Percentiles rank a stretch among this genome's conserved stretches.
Evolutionary conservation across 805 yeast genomes (phyloP).

Genomic region (Lipomyces mesembrius): DNA sequence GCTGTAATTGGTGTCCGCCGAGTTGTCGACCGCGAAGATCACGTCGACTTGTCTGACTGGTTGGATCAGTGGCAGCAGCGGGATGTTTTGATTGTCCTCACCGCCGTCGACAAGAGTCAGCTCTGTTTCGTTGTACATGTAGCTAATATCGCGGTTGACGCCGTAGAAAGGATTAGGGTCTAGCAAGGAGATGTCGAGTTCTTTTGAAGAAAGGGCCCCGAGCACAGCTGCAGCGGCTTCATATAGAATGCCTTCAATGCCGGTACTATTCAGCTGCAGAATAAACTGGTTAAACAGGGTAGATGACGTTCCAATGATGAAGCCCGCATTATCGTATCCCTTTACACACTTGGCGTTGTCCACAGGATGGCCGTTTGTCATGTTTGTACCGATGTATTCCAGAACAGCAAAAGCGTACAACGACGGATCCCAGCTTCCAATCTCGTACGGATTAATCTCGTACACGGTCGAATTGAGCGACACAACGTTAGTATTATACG

Average conservation of each 20-base stretch:
- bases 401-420: constrained; percentile 66
- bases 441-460: constrained; percentile 61
- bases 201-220: constrained; percentile 46
- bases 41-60: constrained; percentile 65
- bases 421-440: constrained; percentile 89
- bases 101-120: constrained; percentile 73
- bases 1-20: constrained; percentile 56
- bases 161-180: constrained; percentile 72
- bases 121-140: constrained; percentile 49
- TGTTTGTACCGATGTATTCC: constrained; percentile 70
- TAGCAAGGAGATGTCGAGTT: constrained; percentile 71
- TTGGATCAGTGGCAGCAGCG: constrained; percentile 65
- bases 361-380: constrained; percentile 62
- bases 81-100: constrained; percentile 68
- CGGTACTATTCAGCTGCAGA: constrained; percentile 60
- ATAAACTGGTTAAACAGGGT: constrained; percentile 74
- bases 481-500: constrained; percentile 55
- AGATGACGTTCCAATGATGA: constrained; percentile 80
- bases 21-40: constrained; percentile 66
- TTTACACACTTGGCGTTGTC: constrained; percentile 56
- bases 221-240: constrained; percentile 55
- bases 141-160: constrained; percentile 47
- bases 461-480: constrained; percentile 67
- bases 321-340: constrained; percentile 83
- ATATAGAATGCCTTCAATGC: constrained; percentile 54